A percentile compares a stretch with the other conserved stretches of the same genome.
These are phyloP conservation scores for Sporothrix curviconia DNA, from an alignment of 2,329 filamentous ascomycete species.

Conservation along the genomic window DNA sequence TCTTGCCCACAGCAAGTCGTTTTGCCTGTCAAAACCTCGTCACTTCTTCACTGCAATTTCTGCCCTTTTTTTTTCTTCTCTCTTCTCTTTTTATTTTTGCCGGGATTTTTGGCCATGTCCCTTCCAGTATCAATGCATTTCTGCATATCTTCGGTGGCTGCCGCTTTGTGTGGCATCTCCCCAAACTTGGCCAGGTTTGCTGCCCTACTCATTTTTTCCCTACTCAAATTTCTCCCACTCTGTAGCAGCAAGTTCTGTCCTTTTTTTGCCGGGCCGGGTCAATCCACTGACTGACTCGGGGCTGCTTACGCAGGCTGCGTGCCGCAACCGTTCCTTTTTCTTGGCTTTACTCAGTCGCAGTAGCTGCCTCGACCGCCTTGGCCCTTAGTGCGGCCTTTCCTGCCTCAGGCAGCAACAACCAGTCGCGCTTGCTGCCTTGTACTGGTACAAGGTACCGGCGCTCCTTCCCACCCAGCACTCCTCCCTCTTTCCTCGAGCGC, in stretches of 20 bases:
- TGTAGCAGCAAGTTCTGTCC: no score
- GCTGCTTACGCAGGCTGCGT: slow-evolving; percentile 4
- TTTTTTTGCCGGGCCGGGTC: neutral
- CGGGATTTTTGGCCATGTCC: no score
- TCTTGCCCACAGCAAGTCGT: neutral
- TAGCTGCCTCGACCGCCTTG: no score
- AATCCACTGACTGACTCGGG: slow-evolving; percentile 1
- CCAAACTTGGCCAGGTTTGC: no score
- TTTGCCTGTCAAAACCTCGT: no score
- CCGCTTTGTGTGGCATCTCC: no score
- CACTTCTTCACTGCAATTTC: no score
- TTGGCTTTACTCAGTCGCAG: slow-evolving; percentile 3
- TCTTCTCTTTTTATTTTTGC: neutral
- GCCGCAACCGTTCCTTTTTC: no score
- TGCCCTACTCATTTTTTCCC: neutral
- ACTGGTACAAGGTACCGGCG: slow-evolving; percentile 8
- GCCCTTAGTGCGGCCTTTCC: neutral
- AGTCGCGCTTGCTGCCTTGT: slow-evolving; percentile 5
- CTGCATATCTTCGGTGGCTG: no score
- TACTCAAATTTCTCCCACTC: neutral
- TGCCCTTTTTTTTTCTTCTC: no score
- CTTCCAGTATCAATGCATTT: no score
- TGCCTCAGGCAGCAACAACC: slow-evolving; percentile 7
- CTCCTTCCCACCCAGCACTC: neutral
- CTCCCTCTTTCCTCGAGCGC: neutral